phyloP scores from a whole-genome alignment of 225 moss, liverwort and hornwort species.

The Asterella californica region DNA sequence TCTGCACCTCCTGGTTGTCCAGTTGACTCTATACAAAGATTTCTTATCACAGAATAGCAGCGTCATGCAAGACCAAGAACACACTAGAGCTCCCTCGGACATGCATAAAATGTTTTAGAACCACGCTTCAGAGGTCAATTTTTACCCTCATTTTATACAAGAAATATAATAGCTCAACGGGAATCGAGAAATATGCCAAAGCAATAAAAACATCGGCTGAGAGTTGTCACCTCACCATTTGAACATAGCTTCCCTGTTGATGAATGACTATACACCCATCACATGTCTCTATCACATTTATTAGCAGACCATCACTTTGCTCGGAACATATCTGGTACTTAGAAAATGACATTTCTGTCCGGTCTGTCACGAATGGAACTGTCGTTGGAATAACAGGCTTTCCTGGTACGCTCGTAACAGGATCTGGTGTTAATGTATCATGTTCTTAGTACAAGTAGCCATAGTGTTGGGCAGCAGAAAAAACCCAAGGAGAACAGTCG shows the following conservation, averaged over 20 bases:
- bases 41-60: background rate
- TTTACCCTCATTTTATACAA: slow-evolving; percentile 55
- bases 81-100: background rate
- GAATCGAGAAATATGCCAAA: slow-evolving; percentile 88
- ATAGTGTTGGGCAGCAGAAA: background rate
- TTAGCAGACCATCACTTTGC: slow-evolving; percentile 22
- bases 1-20: no score
- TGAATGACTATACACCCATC: slow-evolving; percentile 23
- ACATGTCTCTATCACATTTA: slow-evolving; percentile 25
- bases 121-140: background rate
- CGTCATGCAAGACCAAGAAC: background rate
- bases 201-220: slow-evolving; percentile 83
- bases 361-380: slow-evolving; percentile 22
- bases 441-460: background rate
- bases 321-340: slow-evolving; percentile 35
- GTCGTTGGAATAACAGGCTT: background rate
- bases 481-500: background rate
- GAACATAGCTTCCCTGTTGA: slow-evolving; percentile 32
- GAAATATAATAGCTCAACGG: slow-evolving; percentile 80
- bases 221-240: slow-evolving; percentile 79
- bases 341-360: slow-evolving; percentile 34
- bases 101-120: background rate
- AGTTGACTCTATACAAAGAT: no score
- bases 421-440: slow-evolving; percentile 1
- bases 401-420: background rate